Percentiles rank a stretch among this genome's conserved stretches.
Evolutionary conservation across 1,284 basidiomycete species (phyloP).

Genomic region (Trichosporon coremiiforme): DNA sequence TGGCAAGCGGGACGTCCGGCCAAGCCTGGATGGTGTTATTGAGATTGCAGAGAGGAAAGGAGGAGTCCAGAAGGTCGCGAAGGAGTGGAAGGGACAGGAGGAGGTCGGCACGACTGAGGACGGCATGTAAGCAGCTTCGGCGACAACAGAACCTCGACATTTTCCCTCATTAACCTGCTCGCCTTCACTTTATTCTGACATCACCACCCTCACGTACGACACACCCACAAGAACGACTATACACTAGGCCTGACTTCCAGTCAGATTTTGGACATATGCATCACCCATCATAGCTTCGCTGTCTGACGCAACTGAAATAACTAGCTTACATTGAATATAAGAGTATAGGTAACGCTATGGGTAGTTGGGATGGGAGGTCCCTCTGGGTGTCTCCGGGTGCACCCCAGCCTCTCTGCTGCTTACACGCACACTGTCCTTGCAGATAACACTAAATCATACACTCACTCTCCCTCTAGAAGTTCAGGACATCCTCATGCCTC

Average conservation of each 20-base stretch:
- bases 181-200: too few species aligned
- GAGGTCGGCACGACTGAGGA: slow-evolving; percentile 29
- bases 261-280: slow-evolving; percentile 15
- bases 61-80: slow-evolving; percentile 34
- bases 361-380: not conserved
- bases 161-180: too few species aligned
- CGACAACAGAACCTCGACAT: too few species aligned
- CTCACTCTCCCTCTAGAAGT: slow-evolving; percentile 40
- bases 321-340: not conserved
- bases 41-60: slow-evolving; percentile 46
- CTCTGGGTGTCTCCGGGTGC: too few species aligned
- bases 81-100: slow-evolving; percentile 40
- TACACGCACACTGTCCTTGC: not conserved
- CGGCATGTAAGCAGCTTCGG: slow-evolving; percentile 28
- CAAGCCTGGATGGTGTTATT: slow-evolving; percentile 46
- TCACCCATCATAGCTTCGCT: slow-evolving; percentile 18
- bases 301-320: not conserved
- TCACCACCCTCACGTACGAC: too few species aligned
- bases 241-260: not conserved
- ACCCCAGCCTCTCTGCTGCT: too few species aligned
- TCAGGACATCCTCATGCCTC: slow-evolving; percentile 41
- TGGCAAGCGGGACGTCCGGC: slow-evolving; percentile 22
- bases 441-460: slow-evolving; percentile 1
- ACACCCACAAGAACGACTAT: slow-evolving; percentile 1
- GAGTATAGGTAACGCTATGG: not conserved